Percentiles rank a stretch among this genome's conserved stretches.
Evolutionary conservation across 2,329 filamentous ascomycete species (phyloP).

Genomic region (Drechslera avenae): DNA sequence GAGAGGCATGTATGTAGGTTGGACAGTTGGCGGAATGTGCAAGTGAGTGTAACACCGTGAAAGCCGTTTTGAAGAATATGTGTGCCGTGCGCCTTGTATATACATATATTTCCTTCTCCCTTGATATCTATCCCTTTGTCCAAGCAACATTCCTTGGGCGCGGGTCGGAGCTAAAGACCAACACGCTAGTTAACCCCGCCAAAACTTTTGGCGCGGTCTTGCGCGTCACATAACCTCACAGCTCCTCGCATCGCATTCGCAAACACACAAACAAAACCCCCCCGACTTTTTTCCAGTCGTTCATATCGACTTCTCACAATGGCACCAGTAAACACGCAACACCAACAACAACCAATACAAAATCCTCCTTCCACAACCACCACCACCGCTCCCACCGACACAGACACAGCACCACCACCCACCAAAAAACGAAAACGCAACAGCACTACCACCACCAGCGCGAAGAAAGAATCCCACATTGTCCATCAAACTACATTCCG

Average conservation of each 20-base stretch:
- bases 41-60: no score
- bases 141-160: no score
- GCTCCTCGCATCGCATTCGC: neutral
- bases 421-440: constrained; percentile 22
- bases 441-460: constrained; percentile 15
- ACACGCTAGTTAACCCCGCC: constrained; percentile 29
- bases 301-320: neutral
- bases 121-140: no score
- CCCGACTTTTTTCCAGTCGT: no score
- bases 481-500: constrained; percentile 48
- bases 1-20: neutral
- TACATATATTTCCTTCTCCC: no score
- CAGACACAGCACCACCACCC: constrained; percentile 1
- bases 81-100: no score
- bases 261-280: neutral
- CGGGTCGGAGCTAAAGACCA: constrained; percentile 21
- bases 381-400: neutral
- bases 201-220: constrained; percentile 22
- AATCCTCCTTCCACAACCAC: fast-evolving
- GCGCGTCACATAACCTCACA: neutral
- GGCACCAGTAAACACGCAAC: neutral
- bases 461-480: constrained; percentile 16
- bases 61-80: no score
- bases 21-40: neutral
- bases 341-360: neutral